These are phyloP conservation scores for Tylopilus cervinicoccineus DNA, from an alignment of 768 basidiomycete species.

Conservation along the genomic window DNA sequence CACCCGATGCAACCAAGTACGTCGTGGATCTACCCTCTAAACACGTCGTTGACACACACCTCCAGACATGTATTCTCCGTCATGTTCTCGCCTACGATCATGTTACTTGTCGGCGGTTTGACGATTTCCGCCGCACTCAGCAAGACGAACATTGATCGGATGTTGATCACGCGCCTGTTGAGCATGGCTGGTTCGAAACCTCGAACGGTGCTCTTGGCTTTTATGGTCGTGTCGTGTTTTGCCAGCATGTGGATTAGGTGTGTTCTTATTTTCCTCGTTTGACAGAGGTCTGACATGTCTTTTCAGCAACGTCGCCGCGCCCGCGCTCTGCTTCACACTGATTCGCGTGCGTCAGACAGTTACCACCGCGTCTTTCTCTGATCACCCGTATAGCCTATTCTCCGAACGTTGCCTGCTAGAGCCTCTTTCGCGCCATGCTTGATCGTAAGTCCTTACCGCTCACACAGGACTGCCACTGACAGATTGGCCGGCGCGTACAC, in stretches of 20 bases:
- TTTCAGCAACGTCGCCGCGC: constrained; percentile 90
- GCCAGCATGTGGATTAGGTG: constrained; percentile 99
- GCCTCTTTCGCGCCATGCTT: constrained; percentile 87
- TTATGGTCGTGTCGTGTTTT: constrained; percentile 97
- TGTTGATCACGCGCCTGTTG: constrained; percentile 87
- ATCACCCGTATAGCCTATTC: constrained; percentile 66
- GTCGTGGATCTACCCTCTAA: constrained; percentile 17
- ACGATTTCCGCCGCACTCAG: constrained; percentile 95
- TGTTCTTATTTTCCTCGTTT: constrained; percentile 7
- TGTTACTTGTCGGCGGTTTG: constrained; percentile 97
- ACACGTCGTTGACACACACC: not conserved
- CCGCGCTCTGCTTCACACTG: constrained; percentile 93
- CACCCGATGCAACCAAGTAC: constrained; percentile 79
- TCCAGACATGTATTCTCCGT: constrained; percentile 83
- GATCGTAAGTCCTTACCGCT: constrained; percentile 55
- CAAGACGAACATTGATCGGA: constrained; percentile 92
- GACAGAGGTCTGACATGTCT: constrained; percentile 4
- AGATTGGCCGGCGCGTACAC: not conserved
- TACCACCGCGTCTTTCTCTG: not conserved
- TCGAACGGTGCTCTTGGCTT: constrained; percentile 80
- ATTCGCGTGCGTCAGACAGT: constrained; percentile 63
- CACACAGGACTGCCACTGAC: constrained; percentile 1
- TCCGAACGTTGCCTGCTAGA: constrained; percentile 83
- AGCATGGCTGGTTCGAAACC: constrained; percentile 88
- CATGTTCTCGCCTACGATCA: constrained; percentile 98